phyloP scores from a whole-genome alignment of 495 filamentous ascomycete species.

The Penicillium cinerascens region DNA sequence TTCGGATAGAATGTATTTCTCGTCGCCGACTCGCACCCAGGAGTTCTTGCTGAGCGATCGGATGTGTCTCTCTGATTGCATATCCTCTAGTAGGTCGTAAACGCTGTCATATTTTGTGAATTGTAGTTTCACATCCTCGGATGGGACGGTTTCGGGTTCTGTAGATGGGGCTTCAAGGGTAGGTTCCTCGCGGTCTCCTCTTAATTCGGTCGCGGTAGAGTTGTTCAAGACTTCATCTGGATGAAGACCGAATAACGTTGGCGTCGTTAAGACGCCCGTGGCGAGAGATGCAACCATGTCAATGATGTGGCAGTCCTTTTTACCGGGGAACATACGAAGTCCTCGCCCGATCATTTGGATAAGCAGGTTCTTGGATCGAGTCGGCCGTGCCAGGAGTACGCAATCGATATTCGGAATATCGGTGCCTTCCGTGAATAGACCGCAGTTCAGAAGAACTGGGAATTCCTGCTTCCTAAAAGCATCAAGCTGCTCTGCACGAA shows the following conservation, averaged over 20 bases:
- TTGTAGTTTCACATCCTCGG: conserved; percentile 32
- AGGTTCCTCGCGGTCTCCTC: conserved; percentile 26
- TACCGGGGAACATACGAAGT: conserved; percentile 74
- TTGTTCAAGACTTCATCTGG: conserved; percentile 73
- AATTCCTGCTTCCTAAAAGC: conserved; percentile 73
- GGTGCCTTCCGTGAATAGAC: conserved; percentile 94
- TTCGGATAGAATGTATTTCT: conserved; percentile 62
- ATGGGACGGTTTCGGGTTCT: background rate
- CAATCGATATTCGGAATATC: conserved; percentile 98
- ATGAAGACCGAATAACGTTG: conserved; percentile 91
- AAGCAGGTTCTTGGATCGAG: conserved; percentile 82
- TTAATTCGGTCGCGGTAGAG: conserved; percentile 55
- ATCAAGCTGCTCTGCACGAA: conserved; percentile 64
- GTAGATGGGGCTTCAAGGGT: background rate
- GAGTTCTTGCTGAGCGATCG: conserved; percentile 65
- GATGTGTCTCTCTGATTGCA: conserved; percentile 71
- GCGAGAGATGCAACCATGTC: conserved; percentile 88
- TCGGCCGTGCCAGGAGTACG: conserved; percentile 82
- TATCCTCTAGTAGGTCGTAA: conserved; percentile 82
- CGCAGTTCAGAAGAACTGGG: conserved; percentile 90
- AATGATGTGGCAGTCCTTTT: conserved; percentile 89
- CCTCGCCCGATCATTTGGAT: conserved; percentile 98
- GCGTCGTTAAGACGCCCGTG: conserved; percentile 80
- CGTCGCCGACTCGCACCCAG: conserved; percentile 72
- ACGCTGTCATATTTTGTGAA: conserved; percentile 91